Percentiles rank a stretch among this genome's conserved stretches.
Conservation (phyloP, 768 basidiomycete genomes). For the Gloeopeniophorella convolvens region DNA sequence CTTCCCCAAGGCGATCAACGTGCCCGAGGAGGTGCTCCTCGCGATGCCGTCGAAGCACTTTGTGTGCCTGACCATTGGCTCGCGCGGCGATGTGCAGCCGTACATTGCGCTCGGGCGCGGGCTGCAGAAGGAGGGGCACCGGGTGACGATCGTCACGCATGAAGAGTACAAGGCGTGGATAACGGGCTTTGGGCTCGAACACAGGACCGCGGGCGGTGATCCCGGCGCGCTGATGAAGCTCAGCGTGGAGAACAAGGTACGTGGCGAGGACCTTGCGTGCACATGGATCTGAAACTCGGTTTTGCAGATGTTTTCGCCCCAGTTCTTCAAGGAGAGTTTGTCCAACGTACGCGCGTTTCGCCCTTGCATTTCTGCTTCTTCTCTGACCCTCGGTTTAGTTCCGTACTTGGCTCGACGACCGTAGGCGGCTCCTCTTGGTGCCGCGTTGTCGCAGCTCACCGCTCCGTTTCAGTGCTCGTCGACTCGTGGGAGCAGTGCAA, state of each 20-base stretch:
- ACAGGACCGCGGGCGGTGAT: constrained; percentile 61
- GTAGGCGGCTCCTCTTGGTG: constrained; percentile 29
- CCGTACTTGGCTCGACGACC: constrained; percentile 58
- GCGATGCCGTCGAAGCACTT: constrained; percentile 41
- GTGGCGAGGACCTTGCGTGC: neutral
- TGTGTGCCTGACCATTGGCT: constrained; percentile 61
- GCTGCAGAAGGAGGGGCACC: constrained; percentile 37
- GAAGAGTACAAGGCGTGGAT: constrained; percentile 49
- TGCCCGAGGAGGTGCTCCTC: constrained; percentile 33
- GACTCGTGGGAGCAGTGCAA: constrained; percentile 59
- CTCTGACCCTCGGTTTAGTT: constrained; percentile 33
- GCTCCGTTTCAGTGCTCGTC: constrained; percentile 37
- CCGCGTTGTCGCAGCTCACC: neutral
- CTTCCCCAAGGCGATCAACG: constrained; percentile 45
- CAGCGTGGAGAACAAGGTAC: constrained; percentile 40
- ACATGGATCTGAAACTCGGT: constrained; percentile 20
- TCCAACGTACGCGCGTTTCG: constrained; percentile 36
- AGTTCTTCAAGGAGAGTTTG: constrained; percentile 61
- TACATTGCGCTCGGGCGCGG: constrained; percentile 40
- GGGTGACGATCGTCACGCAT: constrained; percentile 43
- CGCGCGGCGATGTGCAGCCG: constrained; percentile 47
- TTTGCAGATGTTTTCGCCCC: constrained; percentile 60
- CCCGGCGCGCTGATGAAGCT: constrained; percentile 65
- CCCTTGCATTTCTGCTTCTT: neutral
- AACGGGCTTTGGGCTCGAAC: constrained; percentile 49